These are phyloP conservation scores for Albugo candida DNA, from an alignment of 352 stramenopile genomes.

Conservation along the genomic window DNA sequence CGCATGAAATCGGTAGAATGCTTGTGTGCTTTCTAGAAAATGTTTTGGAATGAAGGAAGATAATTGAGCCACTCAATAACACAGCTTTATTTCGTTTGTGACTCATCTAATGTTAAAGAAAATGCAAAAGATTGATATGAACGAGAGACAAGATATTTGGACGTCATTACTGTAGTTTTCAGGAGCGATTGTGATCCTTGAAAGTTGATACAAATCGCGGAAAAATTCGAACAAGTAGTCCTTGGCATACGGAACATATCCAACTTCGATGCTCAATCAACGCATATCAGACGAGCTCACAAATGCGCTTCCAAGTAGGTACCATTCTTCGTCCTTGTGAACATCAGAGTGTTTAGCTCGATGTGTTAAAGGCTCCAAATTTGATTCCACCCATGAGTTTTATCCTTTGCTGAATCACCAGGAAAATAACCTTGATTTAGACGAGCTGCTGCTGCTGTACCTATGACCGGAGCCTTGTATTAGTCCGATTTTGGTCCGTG, in stretches of 20 bases:
- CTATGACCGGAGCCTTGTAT: conserved; percentile 75
- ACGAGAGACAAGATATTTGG: conserved; percentile 42
- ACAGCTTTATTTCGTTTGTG: background rate
- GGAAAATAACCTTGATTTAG: conserved; percentile 69
- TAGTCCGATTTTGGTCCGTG: conserved; percentile 67
- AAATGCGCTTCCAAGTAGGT: conserved; percentile 56
- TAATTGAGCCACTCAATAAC: conserved; percentile 61
- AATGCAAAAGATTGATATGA: too few relatives aligned
- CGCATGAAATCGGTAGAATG: conserved; percentile 74
- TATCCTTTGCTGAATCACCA: conserved; percentile 65
- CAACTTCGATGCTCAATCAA: conserved; percentile 55
- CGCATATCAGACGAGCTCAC: conserved; percentile 62
- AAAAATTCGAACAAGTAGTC: conserved; percentile 69
- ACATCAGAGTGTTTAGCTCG: conserved; percentile 52
- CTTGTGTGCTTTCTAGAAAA: conserved; percentile 66
- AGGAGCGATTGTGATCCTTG: conserved; percentile 70
- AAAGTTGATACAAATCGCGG: conserved; percentile 67
- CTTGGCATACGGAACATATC: conserved; percentile 32
- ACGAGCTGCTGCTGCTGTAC: conserved; percentile 60
- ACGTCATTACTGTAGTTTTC: conserved; percentile 70
- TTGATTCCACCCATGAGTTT: conserved; percentile 44
- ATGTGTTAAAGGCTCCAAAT: conserved; percentile 57
- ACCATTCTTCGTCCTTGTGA: conserved; percentile 62
- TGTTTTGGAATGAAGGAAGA: conserved; percentile 39
- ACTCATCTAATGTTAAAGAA: background rate